Evolutionary conservation across 2,329 filamentous ascomycete species (phyloP), one percentile per base, ranked within the genome.

Genomic region (Balansia obtecta): DNA sequence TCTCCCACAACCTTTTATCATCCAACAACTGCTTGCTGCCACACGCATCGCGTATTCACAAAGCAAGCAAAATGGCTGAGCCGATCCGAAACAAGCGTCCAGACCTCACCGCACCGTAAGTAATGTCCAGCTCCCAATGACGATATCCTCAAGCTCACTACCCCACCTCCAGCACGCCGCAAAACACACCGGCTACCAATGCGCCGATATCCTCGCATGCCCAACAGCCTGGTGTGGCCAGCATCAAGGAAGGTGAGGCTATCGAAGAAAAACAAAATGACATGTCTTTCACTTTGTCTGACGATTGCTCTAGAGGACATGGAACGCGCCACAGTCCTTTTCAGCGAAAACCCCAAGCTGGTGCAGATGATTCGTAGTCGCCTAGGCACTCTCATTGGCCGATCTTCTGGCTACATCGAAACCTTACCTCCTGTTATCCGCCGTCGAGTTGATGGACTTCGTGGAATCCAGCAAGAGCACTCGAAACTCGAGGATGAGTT

Each of bases 391-490:
- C 86, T 98, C 53, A 88, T 98, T 63, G 93, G 93, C 63, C 85
- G 86, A 59, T 95, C 94, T 48, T 98, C 93, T 51, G 93, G 93
- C 62, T 98, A 98, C 72, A 88, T 98, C 68, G 93, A 98, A 77
- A 95, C 88, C 22, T 85, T 98, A 16, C 93, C 93, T 53, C 76
- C 83, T 52, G 81, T 85, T 53, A 90, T 98, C 62, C 89, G 90
- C 69, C 88, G 87, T 67, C 90, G 93, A 65, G 91, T 98, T 57
- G 84, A 90, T 55, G 94, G 93, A 59, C 79, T 98, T 55, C 96
- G 97, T 76, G 94, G 91, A 60, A 89, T 98, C 61, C 93, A 98
- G 73, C 96, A 96, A 73, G 90, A 97, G 63, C 93, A 98, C 74
- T 88, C 91, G 54, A 96, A 97, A 75, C 84, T 98, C 61, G 94